Percentiles rank a stretch among this genome's conserved stretches.
Evolutionary conservation across 2,329 filamentous ascomycete genomes (phyloP).

Genomic region (Cladophialophora exuberans): DNA sequence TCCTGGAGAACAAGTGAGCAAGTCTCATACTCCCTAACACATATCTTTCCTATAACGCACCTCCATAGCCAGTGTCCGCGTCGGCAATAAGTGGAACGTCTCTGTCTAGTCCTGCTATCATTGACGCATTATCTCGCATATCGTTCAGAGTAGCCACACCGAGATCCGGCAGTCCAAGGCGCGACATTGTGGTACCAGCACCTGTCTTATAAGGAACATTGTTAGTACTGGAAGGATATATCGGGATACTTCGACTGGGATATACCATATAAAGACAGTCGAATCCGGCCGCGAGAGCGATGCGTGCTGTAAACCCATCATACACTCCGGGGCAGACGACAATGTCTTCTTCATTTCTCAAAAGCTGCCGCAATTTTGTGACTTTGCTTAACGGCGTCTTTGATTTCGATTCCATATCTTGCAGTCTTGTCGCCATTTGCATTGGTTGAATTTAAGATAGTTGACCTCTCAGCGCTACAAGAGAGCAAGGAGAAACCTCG

Average conservation of each 20-base stretch:
- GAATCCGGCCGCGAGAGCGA: constrained; percentile 53
- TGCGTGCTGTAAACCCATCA: constrained; percentile 53
- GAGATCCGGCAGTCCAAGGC: constrained; percentile 54
- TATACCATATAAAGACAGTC: constrained; percentile 53
- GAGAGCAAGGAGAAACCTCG: too few species aligned
- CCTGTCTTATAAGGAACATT: constrained; percentile 47
- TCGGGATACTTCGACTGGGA: background rate
- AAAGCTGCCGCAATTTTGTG: constrained; percentile 36
- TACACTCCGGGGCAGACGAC: constrained; percentile 55
- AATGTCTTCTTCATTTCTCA: constrained; percentile 41
- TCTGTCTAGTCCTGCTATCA: constrained; percentile 55
- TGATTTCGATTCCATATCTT: background rate
- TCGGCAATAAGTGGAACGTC: constrained; percentile 56
- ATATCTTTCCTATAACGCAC: constrained; percentile 30
- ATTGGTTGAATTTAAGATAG: too few species aligned
- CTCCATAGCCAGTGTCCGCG: constrained; percentile 57
- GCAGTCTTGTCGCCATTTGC: too few species aligned
- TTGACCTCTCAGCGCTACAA: too few species aligned
- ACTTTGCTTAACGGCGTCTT: constrained; percentile 15
- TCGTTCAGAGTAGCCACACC: constrained; percentile 56
- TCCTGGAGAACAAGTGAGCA: background rate
- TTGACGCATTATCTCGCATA: constrained; percentile 57
- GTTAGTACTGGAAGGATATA: too few species aligned
- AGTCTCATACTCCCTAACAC: background rate
- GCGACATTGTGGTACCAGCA: constrained; percentile 53